phyloP scores from a whole-genome alignment of 768 basidiomycete genomes.

The Naganishia vaughanmartiniae region DNA sequence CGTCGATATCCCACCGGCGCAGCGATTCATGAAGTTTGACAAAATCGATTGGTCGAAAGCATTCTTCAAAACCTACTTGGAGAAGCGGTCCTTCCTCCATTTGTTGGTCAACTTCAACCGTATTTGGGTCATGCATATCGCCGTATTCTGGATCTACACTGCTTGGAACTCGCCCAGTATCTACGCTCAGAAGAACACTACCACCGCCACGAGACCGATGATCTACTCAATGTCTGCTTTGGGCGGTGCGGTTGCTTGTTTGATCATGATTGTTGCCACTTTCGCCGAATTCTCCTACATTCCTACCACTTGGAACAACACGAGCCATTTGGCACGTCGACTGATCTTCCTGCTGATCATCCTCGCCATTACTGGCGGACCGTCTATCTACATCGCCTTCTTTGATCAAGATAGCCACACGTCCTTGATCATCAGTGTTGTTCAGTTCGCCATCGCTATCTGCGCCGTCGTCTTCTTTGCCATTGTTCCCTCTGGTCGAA shows the following conservation, averaged over 20 bases:
- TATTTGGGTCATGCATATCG: conserved; percentile 96
- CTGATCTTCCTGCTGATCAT: conserved; percentile 85
- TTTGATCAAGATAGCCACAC: conserved; percentile 66
- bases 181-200: conserved; percentile 59
- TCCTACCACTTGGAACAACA: conserved; percentile 98
- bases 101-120: conserved; percentile 99
- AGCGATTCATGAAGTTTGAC: conserved; percentile 95
- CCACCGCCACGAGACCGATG: conserved; percentile 68
- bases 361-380: conserved; percentile 83
- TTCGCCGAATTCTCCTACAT: conserved; percentile 95
- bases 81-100: conserved; percentile 94
- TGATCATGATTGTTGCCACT: conserved; percentile 94
- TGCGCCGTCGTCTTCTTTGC: conserved; percentile 81
- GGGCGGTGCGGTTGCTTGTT: conserved; percentile 89
- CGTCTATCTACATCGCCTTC: conserved; percentile 90
- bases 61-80: conserved; percentile 99
- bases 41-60: conserved; percentile 92
- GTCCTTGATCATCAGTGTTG: conserved; percentile 87
- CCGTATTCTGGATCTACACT: conserved; percentile 94
- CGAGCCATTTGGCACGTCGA: conserved; percentile 88
- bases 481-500: conserved; percentile 89
- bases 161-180: conserved; percentile 86
- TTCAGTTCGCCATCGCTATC: conserved; percentile 92
- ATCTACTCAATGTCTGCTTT: conserved; percentile 90
- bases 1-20: conserved; percentile 82